Evolutionary conservation across 306 rosid genomes (phyloP), one percentile per base, ranked within the genome.

Genomic region (Prunus dulcis): DNA sequence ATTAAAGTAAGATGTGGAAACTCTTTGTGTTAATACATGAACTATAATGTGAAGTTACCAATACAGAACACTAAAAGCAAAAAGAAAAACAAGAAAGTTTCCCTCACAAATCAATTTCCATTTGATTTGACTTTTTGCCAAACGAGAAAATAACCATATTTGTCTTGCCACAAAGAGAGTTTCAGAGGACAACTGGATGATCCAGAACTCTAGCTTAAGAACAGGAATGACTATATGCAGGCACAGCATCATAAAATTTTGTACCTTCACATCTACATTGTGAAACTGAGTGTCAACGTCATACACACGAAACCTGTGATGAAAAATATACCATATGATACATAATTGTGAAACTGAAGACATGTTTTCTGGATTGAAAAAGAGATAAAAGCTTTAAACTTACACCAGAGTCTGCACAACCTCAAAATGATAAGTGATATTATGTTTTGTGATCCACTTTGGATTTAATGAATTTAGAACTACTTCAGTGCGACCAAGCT

Each of bases 401-500:
- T 91, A 96, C 99, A 96, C 88, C 82, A 96, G 86, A 79, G 76
- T 75, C 89, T 93, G 97, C 80, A 96, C 93, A 83, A 87, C 91
- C 91, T 92, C 96, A 68, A 96, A 96, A 62, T 92, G 93, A 82
- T 87, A 92, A 47, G 82, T 86, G 84, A 93, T 81, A 38, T 77
- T 87, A 70, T 88, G 93, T 79, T 88, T 96, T 50, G 86, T 80
- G 81, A 93, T 93, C 99, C 99, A 96, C 18, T 79, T 78, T 32
- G 99, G 99, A 85, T 87, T 86, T 76, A 91, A 77, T 51, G 99
- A 91, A 87, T 96, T 93, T 62, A 87, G 73, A 82, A 96, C 74
- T 50, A 92, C 97, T 88, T 96, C 99, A 3, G 99, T 96, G 75
- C 99, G 99, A 67, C 88, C 84, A 82, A 96, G 77, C 85, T 96